A percentile compares a stretch with the other conserved stretches of the same genome.
Conservation (phyloP, 768 basidiomycete genomes). For the Auricularia sp. region DNA sequence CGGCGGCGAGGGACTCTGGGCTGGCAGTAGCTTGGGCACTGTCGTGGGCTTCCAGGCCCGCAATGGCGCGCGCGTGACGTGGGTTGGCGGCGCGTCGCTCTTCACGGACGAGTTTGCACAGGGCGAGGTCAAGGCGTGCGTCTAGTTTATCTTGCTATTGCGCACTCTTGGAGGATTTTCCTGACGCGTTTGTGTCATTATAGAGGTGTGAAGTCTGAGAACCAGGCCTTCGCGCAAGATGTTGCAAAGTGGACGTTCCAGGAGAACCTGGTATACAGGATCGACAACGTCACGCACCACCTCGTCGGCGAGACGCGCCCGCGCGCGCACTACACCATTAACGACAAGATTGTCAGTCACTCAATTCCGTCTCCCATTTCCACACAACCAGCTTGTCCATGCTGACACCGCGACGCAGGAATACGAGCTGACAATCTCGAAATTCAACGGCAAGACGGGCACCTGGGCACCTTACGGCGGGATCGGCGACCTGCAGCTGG, state of each 20-base stretch:
- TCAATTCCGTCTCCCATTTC: slow-evolving; percentile 13
- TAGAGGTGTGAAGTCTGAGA: slow-evolving; percentile 60
- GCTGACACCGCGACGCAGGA: slow-evolving; percentile 35
- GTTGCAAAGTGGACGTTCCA: slow-evolving; percentile 87
- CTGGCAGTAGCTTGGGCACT: slow-evolving; percentile 64
- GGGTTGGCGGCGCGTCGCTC: slow-evolving; percentile 70
- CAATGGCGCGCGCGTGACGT: slow-evolving; percentile 67
- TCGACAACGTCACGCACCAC: slow-evolving; percentile 67
- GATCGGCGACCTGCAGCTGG: slow-evolving; percentile 76
- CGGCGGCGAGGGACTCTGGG: slow-evolving; percentile 73
- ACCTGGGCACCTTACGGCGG: slow-evolving; percentile 67
- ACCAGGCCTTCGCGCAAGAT: slow-evolving; percentile 63
- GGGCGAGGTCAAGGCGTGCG: slow-evolving; percentile 52
- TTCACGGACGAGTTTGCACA: slow-evolving; percentile 68
- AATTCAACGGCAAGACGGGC: slow-evolving; percentile 44
- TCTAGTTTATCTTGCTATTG: slow-evolving; percentile 10
- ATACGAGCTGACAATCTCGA: slow-evolving; percentile 64
- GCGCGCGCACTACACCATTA: slow-evolving; percentile 72
- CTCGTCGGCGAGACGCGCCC: slow-evolving; percentile 51
- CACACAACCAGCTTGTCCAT: too few relatives aligned
- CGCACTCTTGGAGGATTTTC: slow-evolving; percentile 1
- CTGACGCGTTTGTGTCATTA: background rate
- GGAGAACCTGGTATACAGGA: slow-evolving; percentile 68
- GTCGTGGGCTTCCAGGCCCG: slow-evolving; percentile 86
- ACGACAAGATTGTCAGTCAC: slow-evolving; percentile 64